A percentile compares a stretch with the other conserved stretches of the same genome.
These are phyloP conservation scores for Pogostemon cablin DNA, from an alignment of 257 asterid species.

Conservation along the genomic window DNA sequence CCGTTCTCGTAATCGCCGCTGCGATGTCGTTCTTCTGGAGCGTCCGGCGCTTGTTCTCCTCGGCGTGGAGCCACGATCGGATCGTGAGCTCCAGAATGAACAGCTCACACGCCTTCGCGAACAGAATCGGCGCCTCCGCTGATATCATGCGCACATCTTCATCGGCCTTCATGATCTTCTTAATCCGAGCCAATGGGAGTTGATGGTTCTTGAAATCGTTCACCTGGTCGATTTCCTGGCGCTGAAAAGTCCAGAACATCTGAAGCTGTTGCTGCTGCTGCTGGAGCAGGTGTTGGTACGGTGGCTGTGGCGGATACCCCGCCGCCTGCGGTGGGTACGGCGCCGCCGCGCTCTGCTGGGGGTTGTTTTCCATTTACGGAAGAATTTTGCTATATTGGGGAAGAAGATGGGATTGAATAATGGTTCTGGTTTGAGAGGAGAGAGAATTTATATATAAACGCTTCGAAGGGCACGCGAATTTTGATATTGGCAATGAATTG, in stretches of 20 bases:
- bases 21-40: constrained; percentile 91
- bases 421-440: not conserved
- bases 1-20: constrained; percentile 90
- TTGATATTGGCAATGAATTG: constrained; percentile 9
- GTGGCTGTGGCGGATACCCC: constrained; percentile 51
- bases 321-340: constrained; percentile 49
- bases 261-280: constrained; percentile 85
- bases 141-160: constrained; percentile 97
- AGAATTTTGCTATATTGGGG: constrained; percentile 17
- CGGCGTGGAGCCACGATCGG: constrained; percentile 96
- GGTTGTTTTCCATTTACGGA: constrained; percentile 67
- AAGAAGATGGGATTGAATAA: constrained; percentile 19
- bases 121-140: constrained; percentile 90
- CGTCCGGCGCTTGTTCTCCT: constrained; percentile 91
- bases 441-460: not conserved
- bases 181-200: constrained; percentile 86
- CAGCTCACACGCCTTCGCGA: constrained; percentile 93
- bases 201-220: constrained; percentile 91
- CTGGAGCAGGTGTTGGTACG: constrained; percentile 81
- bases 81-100: constrained; percentile 91
- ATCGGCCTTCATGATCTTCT: constrained; percentile 95
- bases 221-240: constrained; percentile 76
- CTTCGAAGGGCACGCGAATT: not conserved
- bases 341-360: constrained; percentile 62
- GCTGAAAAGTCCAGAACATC: constrained; percentile 75